Conservation (phyloP, 1,284 basidiomycete species). For the Sporisorium scitamineum region DNA sequence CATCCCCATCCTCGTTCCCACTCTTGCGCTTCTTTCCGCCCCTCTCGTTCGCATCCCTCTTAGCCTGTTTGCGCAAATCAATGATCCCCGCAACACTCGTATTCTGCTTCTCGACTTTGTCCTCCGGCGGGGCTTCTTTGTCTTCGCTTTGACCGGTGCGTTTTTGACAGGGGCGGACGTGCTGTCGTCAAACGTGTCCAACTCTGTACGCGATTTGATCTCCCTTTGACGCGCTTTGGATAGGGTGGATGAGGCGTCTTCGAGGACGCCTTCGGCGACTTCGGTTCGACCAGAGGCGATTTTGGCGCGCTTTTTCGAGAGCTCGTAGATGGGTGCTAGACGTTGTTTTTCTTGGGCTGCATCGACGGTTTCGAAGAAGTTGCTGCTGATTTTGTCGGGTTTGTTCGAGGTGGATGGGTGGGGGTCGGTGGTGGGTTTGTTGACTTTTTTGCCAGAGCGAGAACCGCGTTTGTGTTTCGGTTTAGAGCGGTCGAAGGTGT, state of each 20-base stretch:
- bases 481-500: conserved; percentile 12
- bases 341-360: conserved; percentile 30
- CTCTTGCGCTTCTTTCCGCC: conserved; percentile 17
- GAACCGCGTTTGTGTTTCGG: conserved; percentile 38
- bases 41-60: conserved; percentile 15
- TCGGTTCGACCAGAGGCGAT: conserved; percentile 42
- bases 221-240: conserved; percentile 36
- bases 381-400: neutral
- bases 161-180: neutral
- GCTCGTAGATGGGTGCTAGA: conserved; percentile 43
- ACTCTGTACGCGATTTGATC: conserved; percentile 16
- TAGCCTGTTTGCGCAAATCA: conserved; percentile 29
- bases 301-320: conserved; percentile 34
- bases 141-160: neutral
- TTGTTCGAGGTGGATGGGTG: conserved; percentile 3
- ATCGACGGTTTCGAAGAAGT: conserved; percentile 47
- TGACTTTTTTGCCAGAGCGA: conserved; percentile 38
- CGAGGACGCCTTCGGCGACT: conserved; percentile 42
- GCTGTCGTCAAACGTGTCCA: conserved; percentile 31
- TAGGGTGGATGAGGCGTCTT: conserved; percentile 19
- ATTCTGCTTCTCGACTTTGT: conserved; percentile 22
- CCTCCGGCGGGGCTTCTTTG: conserved; percentile 6
- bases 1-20: neutral
- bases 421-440: conserved; percentile 10
- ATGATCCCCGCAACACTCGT: conserved; percentile 36